These are phyloP conservation scores for Solanum habrochaites DNA, from an alignment of 257 asterid genomes.

Conservation along the genomic window DNA sequence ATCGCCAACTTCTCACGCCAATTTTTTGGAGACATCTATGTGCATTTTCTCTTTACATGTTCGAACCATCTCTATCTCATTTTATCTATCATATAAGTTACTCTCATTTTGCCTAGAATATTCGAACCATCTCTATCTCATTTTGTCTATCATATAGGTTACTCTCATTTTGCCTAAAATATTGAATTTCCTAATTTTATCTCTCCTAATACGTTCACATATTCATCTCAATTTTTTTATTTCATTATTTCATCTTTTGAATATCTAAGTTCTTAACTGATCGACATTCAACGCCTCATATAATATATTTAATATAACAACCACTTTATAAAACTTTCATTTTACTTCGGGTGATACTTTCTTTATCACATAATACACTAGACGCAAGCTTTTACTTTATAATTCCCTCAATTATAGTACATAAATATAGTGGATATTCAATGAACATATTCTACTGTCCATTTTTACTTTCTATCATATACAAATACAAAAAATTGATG, in stretches of 20 bases:
- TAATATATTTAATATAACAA: too few species aligned
- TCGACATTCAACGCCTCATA: not conserved
- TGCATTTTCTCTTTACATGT: too few species aligned
- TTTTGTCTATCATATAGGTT: not conserved
- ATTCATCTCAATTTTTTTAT: not conserved
- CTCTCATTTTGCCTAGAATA: not conserved
- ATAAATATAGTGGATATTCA: too few species aligned
- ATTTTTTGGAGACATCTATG: too few species aligned
- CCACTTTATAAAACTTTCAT: not conserved
- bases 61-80: not conserved
- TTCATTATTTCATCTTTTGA: too few species aligned
- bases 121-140: not conserved
- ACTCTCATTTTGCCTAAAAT: not conserved
- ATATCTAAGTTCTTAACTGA: rapidly evolving
- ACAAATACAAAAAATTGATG: too few species aligned
- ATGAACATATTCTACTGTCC: not conserved
- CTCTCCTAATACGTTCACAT: rapidly evolving
- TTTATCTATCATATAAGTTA: not conserved
- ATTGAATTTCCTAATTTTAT: too few species aligned
- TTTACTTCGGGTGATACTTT: too few species aligned
- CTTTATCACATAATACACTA: not conserved
- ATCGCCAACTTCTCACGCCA: rapidly evolving
- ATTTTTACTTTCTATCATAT: too few species aligned
- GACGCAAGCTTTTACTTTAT: not conserved
- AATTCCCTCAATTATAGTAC: not conserved